These are phyloP conservation scores for Acaromyces ingoldii DNA, from an alignment of 1,284 basidiomycete genomes.

Conservation along the genomic window DNA sequence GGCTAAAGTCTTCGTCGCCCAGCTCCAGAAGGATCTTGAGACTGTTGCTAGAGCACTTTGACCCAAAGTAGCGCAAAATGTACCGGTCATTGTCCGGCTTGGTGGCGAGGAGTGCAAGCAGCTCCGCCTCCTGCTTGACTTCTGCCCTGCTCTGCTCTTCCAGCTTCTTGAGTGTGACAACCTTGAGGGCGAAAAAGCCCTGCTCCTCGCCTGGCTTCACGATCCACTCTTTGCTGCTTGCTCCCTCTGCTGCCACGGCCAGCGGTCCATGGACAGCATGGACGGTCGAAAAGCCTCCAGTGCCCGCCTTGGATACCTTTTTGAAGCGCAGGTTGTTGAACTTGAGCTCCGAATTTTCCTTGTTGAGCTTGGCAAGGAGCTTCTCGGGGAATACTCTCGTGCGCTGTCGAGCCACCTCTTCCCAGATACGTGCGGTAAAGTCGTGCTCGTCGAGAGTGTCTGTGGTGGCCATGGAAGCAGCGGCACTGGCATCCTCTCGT, in stretches of 20 bases:
- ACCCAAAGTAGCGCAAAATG: constrained; percentile 48
- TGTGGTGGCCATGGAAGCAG: constrained; percentile 10
- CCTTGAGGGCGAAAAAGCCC: constrained; percentile 49
- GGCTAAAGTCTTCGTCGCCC: constrained; percentile 46
- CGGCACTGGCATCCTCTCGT: constrained; percentile 7
- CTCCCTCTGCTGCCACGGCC: constrained; percentile 19
- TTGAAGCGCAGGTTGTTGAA: constrained; percentile 41
- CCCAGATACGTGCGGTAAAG: constrained; percentile 17
- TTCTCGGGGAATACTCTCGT: constrained; percentile 4
- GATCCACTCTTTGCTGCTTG: constrained; percentile 15
- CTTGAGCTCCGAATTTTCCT: constrained; percentile 10
- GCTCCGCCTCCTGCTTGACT: constrained; percentile 46
- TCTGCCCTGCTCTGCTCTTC: constrained; percentile 45
- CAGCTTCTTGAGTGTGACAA: constrained; percentile 44
- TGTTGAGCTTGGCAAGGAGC: not conserved
- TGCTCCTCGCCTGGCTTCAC: constrained; percentile 29
- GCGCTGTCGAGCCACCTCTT: constrained; percentile 15
- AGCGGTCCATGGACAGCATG: constrained; percentile 41
- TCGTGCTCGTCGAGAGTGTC: constrained; percentile 21
- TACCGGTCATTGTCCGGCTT: constrained; percentile 39
- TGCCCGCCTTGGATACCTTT: constrained; percentile 37
- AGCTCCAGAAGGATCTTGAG: constrained; percentile 49
- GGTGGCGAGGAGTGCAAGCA: constrained; percentile 36
- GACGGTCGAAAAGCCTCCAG: constrained; percentile 49
- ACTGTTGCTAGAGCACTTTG: constrained; percentile 37